Percentiles rank a stretch among this genome's conserved stretches.
Conservation (phyloP, 495 filamentous ascomycete genomes). For the Neurospora sp. region DNA sequence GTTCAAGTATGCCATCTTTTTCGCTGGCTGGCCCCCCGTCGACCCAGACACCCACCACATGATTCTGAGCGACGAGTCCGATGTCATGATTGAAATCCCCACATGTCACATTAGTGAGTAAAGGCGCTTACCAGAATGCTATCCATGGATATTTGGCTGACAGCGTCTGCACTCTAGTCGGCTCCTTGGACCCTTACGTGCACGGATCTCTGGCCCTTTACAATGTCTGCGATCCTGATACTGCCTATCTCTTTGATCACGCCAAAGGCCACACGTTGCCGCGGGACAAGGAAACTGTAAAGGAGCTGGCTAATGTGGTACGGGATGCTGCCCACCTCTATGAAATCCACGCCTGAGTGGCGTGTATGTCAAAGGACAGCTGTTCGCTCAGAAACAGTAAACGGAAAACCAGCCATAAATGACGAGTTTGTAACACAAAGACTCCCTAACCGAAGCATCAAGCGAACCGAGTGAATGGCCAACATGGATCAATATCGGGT, state of each 20-base stretch:
- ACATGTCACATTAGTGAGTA: conserved; percentile 48
- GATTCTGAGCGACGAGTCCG: conserved; percentile 44
- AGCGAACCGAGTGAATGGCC: neutral
- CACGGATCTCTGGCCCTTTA: conserved; percentile 47
- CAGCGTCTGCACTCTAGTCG: conserved; percentile 24
- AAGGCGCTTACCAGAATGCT: neutral
- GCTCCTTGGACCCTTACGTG: conserved; percentile 47
- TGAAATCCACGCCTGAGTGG: conserved; percentile 8
- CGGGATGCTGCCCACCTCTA: conserved; percentile 26
- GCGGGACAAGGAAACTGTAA: conserved; percentile 38
- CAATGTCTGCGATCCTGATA: conserved; percentile 48
- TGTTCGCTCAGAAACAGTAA: neutral
- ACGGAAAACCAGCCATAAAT: neutral
- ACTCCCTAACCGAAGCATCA: neutral
- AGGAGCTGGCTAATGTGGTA: conserved; percentile 38
- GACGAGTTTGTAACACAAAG: neutral
- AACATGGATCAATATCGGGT: neutral
- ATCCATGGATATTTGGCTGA: neutral
- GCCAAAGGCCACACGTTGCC: conserved; percentile 48
- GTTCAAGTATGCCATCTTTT: conserved; percentile 48
- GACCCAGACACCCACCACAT: conserved; percentile 35
- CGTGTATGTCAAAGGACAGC: neutral
- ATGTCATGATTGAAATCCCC: conserved; percentile 41
- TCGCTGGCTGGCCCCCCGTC: conserved; percentile 48
- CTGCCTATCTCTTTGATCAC: conserved; percentile 48